These are phyloP conservation scores for Eimeria nieschulzi DNA, from an alignment of 169 alveolate genomes.

Conservation along the genomic window DNA sequence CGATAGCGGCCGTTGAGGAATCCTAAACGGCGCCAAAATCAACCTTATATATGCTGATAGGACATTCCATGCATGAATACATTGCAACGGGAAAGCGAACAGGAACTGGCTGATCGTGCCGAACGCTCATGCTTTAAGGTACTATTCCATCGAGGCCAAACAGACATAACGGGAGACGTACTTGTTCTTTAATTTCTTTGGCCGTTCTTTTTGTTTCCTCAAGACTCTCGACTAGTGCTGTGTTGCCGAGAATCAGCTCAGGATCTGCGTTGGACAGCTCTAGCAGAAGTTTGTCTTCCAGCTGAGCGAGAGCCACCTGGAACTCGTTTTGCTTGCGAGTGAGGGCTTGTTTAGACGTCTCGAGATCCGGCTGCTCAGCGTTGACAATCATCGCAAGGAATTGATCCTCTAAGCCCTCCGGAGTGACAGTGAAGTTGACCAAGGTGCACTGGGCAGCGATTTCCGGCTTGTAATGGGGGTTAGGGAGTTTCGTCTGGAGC, in stretches of 20 bases:
- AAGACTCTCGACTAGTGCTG: constrained; percentile 92
- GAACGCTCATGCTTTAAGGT: no score
- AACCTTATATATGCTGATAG: no score
- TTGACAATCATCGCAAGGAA: constrained; percentile 94
- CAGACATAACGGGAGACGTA: constrained; percentile 39
- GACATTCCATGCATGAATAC: no score
- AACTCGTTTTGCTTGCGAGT: constrained; percentile 94
- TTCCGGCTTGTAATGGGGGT: constrained; percentile 98
- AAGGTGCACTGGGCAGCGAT: constrained; percentile 96
- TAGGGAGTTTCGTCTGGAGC: constrained; percentile 94
- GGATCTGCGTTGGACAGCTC: constrained; percentile 96
- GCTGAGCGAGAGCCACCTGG: constrained; percentile 91
- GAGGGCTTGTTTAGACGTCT: constrained; percentile 92
- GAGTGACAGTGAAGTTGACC: constrained; percentile 96
- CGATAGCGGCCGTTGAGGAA: no score
- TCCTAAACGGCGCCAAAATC: no score
- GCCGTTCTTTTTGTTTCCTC: constrained; percentile 94
- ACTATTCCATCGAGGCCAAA: no score
- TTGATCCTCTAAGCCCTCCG: constrained; percentile 96
- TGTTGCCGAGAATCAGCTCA: constrained; percentile 93
- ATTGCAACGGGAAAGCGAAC: no score
- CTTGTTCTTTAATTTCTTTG: constrained; percentile 90
- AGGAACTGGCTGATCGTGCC: no score
- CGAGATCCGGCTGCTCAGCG: constrained; percentile 96
- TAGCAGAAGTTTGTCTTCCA: constrained; percentile 93